Percentiles rank a stretch among this genome's conserved stretches.
Conservation (phyloP, 2,329 filamentous ascomycete species). For the Ophiostoma ulmi region DNA sequence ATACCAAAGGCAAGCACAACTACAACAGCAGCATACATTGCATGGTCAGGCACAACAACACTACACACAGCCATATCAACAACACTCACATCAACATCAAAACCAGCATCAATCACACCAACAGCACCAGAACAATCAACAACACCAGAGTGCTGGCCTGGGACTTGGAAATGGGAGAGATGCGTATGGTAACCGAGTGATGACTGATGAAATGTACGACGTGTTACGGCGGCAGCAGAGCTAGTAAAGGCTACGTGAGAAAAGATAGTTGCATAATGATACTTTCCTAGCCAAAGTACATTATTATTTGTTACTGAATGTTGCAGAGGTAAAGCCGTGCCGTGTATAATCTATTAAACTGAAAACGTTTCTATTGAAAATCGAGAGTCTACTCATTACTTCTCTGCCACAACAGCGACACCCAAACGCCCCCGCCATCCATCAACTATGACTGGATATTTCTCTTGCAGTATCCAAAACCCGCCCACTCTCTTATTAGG, state of each 20-base stretch:
- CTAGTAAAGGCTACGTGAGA: background rate
- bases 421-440: background rate
- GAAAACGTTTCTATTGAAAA: background rate
- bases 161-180: background rate
- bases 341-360: background rate
- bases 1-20: constrained; percentile 25
- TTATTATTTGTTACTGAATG: background rate
- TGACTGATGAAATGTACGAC: constrained; percentile 19
- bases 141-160: constrained; percentile 34
- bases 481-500: background rate
- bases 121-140: constrained; percentile 32
- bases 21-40: constrained; percentile 27
- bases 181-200: constrained; percentile 11
- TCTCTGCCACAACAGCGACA: background rate
- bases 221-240: constrained; percentile 21
- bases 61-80: constrained; percentile 25
- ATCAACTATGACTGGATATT: background rate
- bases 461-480: background rate
- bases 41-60: background rate
- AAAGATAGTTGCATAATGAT: background rate
- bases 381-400: background rate
- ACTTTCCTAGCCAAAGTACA: background rate
- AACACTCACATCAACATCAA: constrained; percentile 40
- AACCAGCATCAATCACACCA: constrained; percentile 31
- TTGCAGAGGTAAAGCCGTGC: background rate